Conservation (phyloP, 176 grass and related monocot species). For the Pontederia crassipes region DNA sequence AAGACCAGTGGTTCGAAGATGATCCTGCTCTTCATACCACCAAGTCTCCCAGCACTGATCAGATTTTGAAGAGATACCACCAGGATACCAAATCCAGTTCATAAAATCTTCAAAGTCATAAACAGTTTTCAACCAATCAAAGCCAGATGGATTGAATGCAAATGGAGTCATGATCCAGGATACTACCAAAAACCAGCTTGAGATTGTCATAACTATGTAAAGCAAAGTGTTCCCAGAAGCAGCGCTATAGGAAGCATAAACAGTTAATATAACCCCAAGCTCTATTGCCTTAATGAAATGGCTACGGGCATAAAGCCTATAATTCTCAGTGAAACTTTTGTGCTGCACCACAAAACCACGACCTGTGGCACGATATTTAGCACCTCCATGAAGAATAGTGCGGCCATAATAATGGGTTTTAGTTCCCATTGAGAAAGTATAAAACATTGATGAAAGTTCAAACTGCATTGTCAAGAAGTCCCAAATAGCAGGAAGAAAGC, state of each 20-base stretch:
- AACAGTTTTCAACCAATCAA: conserved; percentile 95
- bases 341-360: conserved; percentile 95
- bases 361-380: conserved; percentile 88
- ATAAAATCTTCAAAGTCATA: conserved; percentile 95
- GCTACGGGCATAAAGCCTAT: conserved; percentile 77
- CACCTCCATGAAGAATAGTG: conserved; percentile 90
- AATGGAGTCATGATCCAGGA: conserved; percentile 93
- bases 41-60: conserved; percentile 90
- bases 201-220: conserved; percentile 73
- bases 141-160: conserved; percentile 82
- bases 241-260: conserved; percentile 71
- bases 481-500: conserved; percentile 82
- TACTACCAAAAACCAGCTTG: conserved; percentile 85
- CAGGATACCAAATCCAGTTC: conserved; percentile 78
- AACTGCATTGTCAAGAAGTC: conserved; percentile 96
- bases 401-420: conserved; percentile 93
- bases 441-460: conserved; percentile 90
- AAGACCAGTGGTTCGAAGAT: conserved; percentile 79
- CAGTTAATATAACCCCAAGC: conserved; percentile 63
- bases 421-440: conserved; percentile 94
- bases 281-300: conserved; percentile 96
- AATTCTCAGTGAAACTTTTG: conserved; percentile 91
- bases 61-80: conserved; percentile 60
- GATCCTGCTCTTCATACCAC: conserved; percentile 87
- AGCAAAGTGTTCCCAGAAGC: conserved; percentile 56